Evolutionary conservation across 176 grass and related monocot genomes (phyloP).

Genomic region (Rhipidocladum racemiflorum): DNA sequence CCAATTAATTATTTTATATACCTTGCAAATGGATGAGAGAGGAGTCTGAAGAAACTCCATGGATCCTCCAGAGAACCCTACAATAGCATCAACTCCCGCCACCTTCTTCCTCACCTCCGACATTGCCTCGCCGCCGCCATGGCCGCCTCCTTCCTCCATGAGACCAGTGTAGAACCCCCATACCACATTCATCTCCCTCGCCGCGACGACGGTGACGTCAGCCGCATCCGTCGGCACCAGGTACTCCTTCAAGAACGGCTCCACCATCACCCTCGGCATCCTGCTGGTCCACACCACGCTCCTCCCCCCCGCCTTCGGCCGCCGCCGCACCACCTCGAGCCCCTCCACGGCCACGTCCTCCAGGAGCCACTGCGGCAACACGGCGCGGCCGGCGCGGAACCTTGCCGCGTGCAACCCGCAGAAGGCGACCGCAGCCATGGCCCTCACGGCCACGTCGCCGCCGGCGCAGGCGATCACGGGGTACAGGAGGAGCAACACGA

Average conservation of each 20-base stretch:
- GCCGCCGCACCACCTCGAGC: background rate
- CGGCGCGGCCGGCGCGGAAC: slow-evolving; percentile 53
- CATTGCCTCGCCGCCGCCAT: background rate
- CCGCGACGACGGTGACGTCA: slow-evolving; percentile 6
- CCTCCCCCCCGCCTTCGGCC: no score
- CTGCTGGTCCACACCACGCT: slow-evolving; percentile 38
- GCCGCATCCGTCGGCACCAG: background rate
- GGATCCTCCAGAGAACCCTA: slow-evolving; percentile 26
- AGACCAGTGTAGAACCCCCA: slow-evolving; percentile 63
- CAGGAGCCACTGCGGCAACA: slow-evolving; percentile 64
- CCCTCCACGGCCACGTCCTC: slow-evolving; percentile 27
- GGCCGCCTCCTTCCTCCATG: slow-evolving; percentile 27
- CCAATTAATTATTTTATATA: no score
- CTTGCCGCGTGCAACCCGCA: slow-evolving; percentile 34
- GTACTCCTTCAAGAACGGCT: slow-evolving; percentile 50
- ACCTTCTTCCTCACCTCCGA: slow-evolving; percentile 13
- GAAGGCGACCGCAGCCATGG: slow-evolving; percentile 60
- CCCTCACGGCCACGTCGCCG: slow-evolving; percentile 17
- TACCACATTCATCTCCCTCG: slow-evolving; percentile 42
- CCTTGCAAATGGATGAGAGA: slow-evolving; percentile 56
- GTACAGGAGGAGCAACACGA: slow-evolving; percentile 51
- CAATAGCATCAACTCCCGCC: slow-evolving; percentile 5
- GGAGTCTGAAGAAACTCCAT: slow-evolving; percentile 12
- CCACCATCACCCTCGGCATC: slow-evolving; percentile 52
- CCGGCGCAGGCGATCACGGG: background rate